Evolutionary conservation across 331 rosid genomes (phyloP).

Genomic region (Stylosanthes scabra): DNA sequence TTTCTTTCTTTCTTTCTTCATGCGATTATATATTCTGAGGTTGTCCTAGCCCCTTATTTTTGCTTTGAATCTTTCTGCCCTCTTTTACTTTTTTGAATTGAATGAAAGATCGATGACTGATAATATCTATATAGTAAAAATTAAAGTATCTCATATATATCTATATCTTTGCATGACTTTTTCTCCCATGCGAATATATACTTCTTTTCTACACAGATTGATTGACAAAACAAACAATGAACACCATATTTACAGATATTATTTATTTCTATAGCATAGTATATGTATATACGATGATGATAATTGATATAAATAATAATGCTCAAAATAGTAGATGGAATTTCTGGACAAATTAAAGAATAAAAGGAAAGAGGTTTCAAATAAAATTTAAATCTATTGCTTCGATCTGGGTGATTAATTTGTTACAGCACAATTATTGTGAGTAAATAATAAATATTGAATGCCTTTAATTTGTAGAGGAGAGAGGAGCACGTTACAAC

Average conservation of each 20-base stretch:
- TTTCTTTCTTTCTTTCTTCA: neutral
- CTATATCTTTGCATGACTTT: no score
- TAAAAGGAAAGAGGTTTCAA: slow-evolving; percentile 10
- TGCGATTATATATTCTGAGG: neutral
- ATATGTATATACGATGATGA: neutral
- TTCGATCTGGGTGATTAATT: neutral
- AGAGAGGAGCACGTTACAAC: neutral
- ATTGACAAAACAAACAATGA: slow-evolving; percentile 4
- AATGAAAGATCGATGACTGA: neutral
- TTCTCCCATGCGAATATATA: slow-evolving; percentile 8
- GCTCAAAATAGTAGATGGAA: neutral
- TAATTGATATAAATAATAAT: no score
- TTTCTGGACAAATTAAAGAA: slow-evolving; percentile 12
- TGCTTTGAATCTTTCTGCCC: slow-evolving; percentile 19
- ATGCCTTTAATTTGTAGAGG: neutral
- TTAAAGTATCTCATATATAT: slow-evolving; percentile 14
- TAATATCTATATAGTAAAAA: neutral
- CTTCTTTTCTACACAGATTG: neutral
- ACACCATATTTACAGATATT: neutral
- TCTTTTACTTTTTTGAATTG: slow-evolving; percentile 7
- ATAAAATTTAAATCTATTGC: neutral
- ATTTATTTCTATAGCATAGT: neutral
- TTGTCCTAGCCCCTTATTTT: slow-evolving; percentile 16
- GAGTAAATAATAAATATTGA: neutral
- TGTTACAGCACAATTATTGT: slow-evolving; percentile 3